Conservation (phyloP, 78 protist species). For the Goniomonas avonlea region DNA sequence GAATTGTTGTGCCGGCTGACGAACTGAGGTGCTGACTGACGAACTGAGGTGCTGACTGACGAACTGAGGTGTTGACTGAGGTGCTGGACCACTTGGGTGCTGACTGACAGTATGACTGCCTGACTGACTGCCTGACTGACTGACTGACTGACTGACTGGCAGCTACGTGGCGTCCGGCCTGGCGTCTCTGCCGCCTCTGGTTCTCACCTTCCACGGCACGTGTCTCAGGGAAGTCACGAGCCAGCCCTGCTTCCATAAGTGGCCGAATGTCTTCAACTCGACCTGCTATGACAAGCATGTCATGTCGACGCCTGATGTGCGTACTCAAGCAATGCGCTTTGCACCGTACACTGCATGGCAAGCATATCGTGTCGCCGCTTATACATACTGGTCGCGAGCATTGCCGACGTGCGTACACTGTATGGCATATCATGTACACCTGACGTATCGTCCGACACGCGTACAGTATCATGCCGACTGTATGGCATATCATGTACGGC, state of each 20-base stretch:
- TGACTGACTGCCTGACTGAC: neutral
- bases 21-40: no score
- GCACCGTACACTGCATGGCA: neutral
- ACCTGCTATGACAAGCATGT: neutral
- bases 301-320: no score
- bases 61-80: no score
- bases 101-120: no score
- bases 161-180: neutral
- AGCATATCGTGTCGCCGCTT: no score
- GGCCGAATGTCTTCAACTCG: neutral
- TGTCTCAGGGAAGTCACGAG: neutral
- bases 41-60: no score
- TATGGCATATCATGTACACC: neutral
- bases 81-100: no score
- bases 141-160: neutral
- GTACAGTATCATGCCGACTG: no score
- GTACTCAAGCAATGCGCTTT: no score
- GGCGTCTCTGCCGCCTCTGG: neutral
- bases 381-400: no score
- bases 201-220: neutral
- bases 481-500: no score
- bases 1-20: no score
- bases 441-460: neutral
- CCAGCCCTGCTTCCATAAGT: slow-evolving; percentile 7
- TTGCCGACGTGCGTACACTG: neutral